These are phyloP conservation scores for Tagetes patula DNA, from an alignment of 129 eudicot genomes.

Conservation along the genomic window DNA sequence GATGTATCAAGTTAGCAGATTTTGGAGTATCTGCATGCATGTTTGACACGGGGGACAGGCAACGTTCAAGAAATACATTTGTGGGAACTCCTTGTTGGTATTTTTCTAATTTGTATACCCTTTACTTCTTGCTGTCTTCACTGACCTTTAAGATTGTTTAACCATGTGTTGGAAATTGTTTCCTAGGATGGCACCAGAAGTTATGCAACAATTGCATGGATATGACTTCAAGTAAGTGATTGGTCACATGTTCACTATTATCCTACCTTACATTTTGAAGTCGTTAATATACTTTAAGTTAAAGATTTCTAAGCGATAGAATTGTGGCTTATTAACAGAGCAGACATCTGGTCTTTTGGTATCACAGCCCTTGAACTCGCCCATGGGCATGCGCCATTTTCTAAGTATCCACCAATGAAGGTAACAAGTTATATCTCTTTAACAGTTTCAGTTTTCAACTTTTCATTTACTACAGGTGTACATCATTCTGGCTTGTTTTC, in stretches of 20 bases:
- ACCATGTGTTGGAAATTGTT: constrained; percentile 27
- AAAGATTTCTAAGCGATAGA: constrained; percentile 6
- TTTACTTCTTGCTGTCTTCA: constrained; percentile 1
- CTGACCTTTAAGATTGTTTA: constrained; percentile 20
- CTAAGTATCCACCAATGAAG: constrained; percentile 99
- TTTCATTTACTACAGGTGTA: not conserved
- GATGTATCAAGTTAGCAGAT: constrained; percentile 84
- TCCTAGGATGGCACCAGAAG: constrained; percentile 98
- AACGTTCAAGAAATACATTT: constrained; percentile 87
- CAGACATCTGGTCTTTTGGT: constrained; percentile 98
- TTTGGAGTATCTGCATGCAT: constrained; percentile 97
- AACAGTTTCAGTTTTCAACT: not conserved
- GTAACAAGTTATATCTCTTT: constrained; percentile 31
- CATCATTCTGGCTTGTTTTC: not conserved
- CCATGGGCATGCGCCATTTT: constrained; percentile 98
- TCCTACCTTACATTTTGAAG: not conserved
- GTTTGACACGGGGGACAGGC: constrained; percentile 97
- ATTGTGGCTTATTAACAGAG: constrained; percentile 55
- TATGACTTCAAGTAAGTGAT: constrained; percentile 86
- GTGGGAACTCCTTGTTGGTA: constrained; percentile 99
- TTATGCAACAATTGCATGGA: constrained; percentile 94
- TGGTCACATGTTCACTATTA: constrained; percentile 15
- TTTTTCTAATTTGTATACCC: constrained; percentile 2
- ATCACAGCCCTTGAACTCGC: constrained; percentile 99
- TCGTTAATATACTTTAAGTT: not conserved